These are phyloP conservation scores for Berberis thunbergii DNA, from an alignment of 164 flowering plant species.

Conservation along the genomic window DNA sequence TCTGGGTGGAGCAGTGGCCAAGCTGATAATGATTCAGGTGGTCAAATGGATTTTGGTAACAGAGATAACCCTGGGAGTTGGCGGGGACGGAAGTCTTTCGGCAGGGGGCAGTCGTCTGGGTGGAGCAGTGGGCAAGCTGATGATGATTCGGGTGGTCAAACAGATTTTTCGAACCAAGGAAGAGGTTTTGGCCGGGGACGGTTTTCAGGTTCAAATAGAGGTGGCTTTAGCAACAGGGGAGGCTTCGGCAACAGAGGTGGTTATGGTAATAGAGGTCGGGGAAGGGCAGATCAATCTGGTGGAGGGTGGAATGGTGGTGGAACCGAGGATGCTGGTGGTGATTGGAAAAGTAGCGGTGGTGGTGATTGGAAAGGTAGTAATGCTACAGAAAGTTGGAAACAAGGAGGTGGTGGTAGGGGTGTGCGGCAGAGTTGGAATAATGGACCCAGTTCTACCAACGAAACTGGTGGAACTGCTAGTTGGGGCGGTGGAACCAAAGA, in stretches of 20 bases:
- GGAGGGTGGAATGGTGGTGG: conserved; percentile 20
- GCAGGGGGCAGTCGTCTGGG: background rate
- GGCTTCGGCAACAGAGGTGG: too few species aligned
- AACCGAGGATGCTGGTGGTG: conserved; percentile 1
- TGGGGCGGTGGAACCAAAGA: conserved; percentile 6
- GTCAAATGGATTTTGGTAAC: conserved; percentile 1
- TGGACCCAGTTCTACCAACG: conserved; percentile 1
- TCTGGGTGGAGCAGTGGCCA: conserved; percentile 3
- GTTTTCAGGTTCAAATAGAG: conserved; percentile 16
- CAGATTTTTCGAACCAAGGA: background rate
- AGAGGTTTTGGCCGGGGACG: conserved; percentile 9
- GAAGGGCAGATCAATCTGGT: conserved; percentile 21
- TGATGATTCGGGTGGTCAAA: background rate
- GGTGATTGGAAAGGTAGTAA: background rate
- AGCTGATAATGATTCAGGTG: too few species aligned
- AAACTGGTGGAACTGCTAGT: conserved; percentile 8
- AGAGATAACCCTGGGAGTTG: conserved; percentile 3
- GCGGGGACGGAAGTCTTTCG: conserved; percentile 10
- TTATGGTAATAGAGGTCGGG: conserved; percentile 17
- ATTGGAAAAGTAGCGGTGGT: background rate
- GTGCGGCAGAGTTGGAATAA: conserved; percentile 11
- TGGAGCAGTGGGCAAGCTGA: background rate
- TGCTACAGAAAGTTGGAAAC: conserved; percentile 7
- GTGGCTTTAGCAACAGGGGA: conserved; percentile 19
- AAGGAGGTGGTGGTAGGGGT: conserved; percentile 16